These are phyloP conservation scores for Yamadazyma sp. DNA, from an alignment of 1,139 yeast species.

Conservation along the genomic window DNA sequence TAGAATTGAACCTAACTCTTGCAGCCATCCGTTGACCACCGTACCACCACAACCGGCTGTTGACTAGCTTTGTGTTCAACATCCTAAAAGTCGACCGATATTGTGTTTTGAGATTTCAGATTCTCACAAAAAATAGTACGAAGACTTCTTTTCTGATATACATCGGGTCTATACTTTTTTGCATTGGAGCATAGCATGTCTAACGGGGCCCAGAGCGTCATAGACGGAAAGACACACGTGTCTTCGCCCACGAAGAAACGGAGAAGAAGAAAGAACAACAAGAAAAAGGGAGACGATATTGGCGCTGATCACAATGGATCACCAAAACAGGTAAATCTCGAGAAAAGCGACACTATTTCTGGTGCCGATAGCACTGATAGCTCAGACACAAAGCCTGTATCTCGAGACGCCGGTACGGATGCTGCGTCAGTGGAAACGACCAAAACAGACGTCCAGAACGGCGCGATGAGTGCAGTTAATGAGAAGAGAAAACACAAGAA, in stretches of 20 bases:
- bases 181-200: not conserved
- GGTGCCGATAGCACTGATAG: not conserved
- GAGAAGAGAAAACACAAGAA: not conserved
- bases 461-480: not conserved
- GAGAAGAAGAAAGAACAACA: constrained; percentile 23
- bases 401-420: not conserved
- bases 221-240: not conserved
- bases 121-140: not conserved
- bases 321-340: not conserved
- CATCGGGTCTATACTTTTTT: not conserved
- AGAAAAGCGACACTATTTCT: not conserved
- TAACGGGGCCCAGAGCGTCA: not conserved
- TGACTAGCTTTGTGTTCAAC: not conserved
- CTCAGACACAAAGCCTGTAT: not conserved
- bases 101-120: not conserved
- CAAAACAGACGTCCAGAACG: too few relatives aligned
- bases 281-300: not conserved
- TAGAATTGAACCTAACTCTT: constrained; percentile 5
- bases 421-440: not conserved
- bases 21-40: not conserved
- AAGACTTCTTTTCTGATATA: not conserved
- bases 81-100: not conserved
- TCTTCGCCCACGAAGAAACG: constrained; percentile 15
- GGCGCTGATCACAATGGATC: not conserved
- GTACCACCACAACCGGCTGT: not conserved